Percentiles rank a stretch among this genome's conserved stretches.
Conservation (phyloP, 441 rosid genomes). For the Corymbia citriodora region DNA sequence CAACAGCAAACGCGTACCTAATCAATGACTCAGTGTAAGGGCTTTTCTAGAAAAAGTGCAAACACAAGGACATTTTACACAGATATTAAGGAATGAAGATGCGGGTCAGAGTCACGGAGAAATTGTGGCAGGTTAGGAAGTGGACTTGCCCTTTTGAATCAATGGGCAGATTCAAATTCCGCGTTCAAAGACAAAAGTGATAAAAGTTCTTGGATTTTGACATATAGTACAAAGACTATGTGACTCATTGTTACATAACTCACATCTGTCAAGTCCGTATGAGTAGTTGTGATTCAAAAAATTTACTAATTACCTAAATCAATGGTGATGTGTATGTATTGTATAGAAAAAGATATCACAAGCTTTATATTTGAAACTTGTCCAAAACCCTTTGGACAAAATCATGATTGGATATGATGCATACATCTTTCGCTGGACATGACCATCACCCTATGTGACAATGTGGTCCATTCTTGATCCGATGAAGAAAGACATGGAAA, state of each 20-base stretch:
- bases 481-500: neutral
- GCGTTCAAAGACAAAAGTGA: neutral
- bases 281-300: neutral
- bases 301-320: neutral
- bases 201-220: neutral
- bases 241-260: neutral
- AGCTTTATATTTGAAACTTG: neutral
- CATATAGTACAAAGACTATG: neutral
- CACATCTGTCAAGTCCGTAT: neutral
- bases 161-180: neutral
- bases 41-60: neutral
- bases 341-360: neutral
- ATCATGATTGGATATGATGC: neutral
- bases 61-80: neutral
- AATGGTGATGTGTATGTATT: neutral
- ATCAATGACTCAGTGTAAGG: neutral
- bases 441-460: neutral
- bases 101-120: neutral
- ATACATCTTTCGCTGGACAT: neutral
- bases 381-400: neutral
- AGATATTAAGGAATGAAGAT: neutral
- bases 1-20: constrained; percentile 19
- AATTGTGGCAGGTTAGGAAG: neutral
- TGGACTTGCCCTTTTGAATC: neutral
- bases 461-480: neutral